A percentile compares a stretch with the other conserved stretches of the same genome.
phyloP scores from a whole-genome alignment of 345 rosid genomes.

The Ailanthus altissimus region DNA sequence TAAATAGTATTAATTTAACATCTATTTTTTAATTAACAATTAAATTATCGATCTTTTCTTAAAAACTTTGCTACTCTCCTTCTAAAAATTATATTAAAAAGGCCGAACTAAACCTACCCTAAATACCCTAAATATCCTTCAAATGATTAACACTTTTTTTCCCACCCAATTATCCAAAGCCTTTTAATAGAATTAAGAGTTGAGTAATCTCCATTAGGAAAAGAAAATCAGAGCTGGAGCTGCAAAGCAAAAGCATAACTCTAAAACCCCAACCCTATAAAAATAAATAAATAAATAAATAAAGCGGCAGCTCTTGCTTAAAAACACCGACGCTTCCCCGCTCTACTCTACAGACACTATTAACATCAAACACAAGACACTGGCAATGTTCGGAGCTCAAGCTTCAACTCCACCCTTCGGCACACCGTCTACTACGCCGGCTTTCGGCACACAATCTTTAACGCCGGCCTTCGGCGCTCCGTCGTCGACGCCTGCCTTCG shows the following conservation, averaged over 20 bases:
- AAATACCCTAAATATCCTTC: too few relatives aligned
- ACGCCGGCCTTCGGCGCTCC: constrained; percentile 50
- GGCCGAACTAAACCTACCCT: too few relatives aligned
- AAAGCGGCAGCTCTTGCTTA: background rate
- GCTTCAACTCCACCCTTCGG: constrained; percentile 40
- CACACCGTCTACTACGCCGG: constrained; percentile 30
- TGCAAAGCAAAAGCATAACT: background rate
- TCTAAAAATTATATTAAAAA: too few relatives aligned
- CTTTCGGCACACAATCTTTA: constrained; percentile 39
- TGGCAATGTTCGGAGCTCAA: constrained; percentile 42
- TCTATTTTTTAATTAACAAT: too few relatives aligned
- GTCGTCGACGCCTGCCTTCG: constrained; percentile 55
- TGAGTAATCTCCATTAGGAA: too few relatives aligned
- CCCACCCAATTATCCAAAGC: too few relatives aligned
- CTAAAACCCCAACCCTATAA: background rate
- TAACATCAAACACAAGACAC: background rate
- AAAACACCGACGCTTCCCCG: background rate
- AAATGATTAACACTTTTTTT: too few relatives aligned
- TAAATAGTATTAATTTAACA: too few relatives aligned
- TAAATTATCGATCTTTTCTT: too few relatives aligned
- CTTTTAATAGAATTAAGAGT: too few relatives aligned
- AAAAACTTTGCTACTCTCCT: too few relatives aligned
- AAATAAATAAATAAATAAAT: background rate
- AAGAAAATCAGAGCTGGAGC: background rate
- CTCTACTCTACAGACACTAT: background rate